phyloP scores from a whole-genome alignment of 129 eudicot species.

The Apium graveolens region DNA sequence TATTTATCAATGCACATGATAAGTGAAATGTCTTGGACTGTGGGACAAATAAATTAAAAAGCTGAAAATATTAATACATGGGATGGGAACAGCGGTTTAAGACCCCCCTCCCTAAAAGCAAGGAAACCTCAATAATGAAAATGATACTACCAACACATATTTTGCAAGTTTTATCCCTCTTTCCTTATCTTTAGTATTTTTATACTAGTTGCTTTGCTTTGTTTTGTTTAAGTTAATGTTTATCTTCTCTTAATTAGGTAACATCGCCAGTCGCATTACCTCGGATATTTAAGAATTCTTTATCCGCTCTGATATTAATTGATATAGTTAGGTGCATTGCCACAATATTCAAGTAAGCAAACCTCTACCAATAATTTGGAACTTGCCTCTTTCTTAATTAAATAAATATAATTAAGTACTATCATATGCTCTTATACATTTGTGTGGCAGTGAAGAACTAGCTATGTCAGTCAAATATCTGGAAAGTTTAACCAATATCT shows the following conservation, averaged over 20 bases:
- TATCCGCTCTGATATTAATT: conserved; percentile 71
- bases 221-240: background rate
- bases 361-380: background rate
- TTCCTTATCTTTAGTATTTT: background rate
- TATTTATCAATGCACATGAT: background rate
- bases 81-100: background rate
- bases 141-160: background rate
- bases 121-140: too few relatives aligned
- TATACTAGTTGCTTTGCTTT: background rate
- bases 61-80: background rate
- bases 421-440: conserved; percentile 6
- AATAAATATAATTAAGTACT: background rate
- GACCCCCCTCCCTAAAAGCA: background rate
- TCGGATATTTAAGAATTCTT: conserved; percentile 71
- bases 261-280: conserved; percentile 69
- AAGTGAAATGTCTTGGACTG: background rate
- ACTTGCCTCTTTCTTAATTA: background rate
- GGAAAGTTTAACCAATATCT: conserved; percentile 53
- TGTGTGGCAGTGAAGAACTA: conserved; percentile 56
- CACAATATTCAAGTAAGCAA: conserved; percentile 58
- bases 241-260: conserved; percentile 39
- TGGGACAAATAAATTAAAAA: background rate
- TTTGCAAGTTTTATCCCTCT: background rate
- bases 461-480: conserved; percentile 64
- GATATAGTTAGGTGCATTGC: conserved; percentile 72